Evolutionary conservation across 768 basidiomycete species (phyloP), one percentile per base, ranked within the genome.

Genomic region (Boletus reticulatus): DNA sequence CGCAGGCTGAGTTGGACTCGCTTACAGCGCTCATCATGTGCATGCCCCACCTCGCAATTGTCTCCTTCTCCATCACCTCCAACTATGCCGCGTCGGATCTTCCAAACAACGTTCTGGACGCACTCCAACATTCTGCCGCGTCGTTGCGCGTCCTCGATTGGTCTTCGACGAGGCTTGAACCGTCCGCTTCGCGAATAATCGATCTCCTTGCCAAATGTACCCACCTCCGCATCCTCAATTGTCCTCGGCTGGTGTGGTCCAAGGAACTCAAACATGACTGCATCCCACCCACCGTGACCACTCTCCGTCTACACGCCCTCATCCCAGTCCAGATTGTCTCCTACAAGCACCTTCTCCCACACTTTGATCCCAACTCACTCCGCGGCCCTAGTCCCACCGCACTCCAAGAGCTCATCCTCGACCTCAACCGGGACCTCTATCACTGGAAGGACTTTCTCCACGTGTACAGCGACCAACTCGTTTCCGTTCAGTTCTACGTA

Each of bases 321-420:
- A 7, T 43, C 12, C 47, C 53, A 2, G 14, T 43, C 22, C 45
- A 19, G 4, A 17, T 43, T 3, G 24, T 29, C 20, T 19, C 39
- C 27, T 19, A 31, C 4, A 36, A 43, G 3, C 24, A 14, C 34
- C 19, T 34, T 10, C 20, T 48, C 11, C 36, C 41, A 24, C 11
- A 38, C 37, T 31, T 43, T 43, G 31, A 36, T 12, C 19, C 36
- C 20, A 10, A 42, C 9, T 12, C 19, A 3, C n/a, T 24, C 19
- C 10, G 36, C 20, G 34, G 4, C 7, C 27, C 32, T 1, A 41
- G 41, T 8, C 50, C 41, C n/a, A 37, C 56, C 4, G 55, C 94
- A 1, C 65, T 67, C 36, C 53, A 54, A 46, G 60, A 67, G 27
- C 59, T 67, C 46, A 57, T 63, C 36, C 34, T 67, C 5, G 50